Evolutionary conservation across 2,329 filamentous ascomycete species (phyloP).

Genomic region (Xylogone sp.): DNA sequence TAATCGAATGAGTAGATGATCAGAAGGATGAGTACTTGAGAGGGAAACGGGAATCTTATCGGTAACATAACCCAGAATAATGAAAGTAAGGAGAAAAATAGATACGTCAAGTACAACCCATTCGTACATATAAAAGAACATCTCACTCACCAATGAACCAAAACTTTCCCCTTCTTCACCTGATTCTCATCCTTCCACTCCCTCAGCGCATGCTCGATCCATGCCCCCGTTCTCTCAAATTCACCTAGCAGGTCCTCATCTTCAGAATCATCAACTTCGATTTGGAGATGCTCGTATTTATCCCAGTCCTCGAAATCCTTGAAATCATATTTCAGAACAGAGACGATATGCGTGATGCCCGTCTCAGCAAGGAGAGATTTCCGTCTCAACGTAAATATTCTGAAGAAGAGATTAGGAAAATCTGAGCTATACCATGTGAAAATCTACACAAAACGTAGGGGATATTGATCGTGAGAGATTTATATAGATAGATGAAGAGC

Average conservation of each 20-base stretch:
- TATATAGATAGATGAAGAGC: too few species aligned
- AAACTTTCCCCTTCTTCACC: constrained; percentile 51
- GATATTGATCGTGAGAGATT: too few species aligned
- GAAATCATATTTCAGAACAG: constrained; percentile 65
- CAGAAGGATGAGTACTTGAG: background rate
- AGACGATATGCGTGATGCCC: constrained; percentile 88
- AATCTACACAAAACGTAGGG: background rate
- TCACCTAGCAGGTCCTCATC: constrained; percentile 83
- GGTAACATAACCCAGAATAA: too few species aligned
- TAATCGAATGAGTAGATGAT: background rate
- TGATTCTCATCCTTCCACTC: constrained; percentile 39
- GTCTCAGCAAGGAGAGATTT: constrained; percentile 65
- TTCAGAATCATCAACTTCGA: constrained; percentile 87
- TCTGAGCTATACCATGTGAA: constrained; percentile 29
- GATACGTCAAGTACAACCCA: too few species aligned
- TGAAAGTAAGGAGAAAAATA: too few species aligned
- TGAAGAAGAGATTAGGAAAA: constrained; percentile 32
- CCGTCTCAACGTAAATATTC: constrained; percentile 74
- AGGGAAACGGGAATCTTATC: too few species aligned
- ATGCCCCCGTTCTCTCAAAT: constrained; percentile 73
- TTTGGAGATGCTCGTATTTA: constrained; percentile 67
- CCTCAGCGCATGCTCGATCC: constrained; percentile 73
- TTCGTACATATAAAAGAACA: constrained; percentile 7
- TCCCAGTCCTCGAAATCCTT: constrained; percentile 51
- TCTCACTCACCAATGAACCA: constrained; percentile 67